phyloP scores from a whole-genome alignment of 805 yeast genomes.

The Barnettozyma sucrosica region DNA sequence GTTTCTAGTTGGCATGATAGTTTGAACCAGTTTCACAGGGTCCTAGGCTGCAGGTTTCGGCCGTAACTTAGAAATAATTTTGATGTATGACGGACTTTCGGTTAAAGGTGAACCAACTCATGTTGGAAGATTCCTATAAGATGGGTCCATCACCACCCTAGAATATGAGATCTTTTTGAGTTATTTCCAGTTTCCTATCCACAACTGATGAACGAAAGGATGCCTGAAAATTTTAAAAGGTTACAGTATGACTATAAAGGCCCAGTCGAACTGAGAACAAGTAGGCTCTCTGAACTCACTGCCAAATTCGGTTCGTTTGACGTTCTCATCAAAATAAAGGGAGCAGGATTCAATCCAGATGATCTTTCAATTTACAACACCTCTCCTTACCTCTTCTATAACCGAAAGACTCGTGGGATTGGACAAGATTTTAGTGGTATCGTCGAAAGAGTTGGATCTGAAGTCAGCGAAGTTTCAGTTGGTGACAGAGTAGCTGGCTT shows the following conservation, averaged over 20 bases:
- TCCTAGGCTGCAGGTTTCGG: no score
- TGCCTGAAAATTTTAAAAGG: constrained; percentile 5
- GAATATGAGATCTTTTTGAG: no score
- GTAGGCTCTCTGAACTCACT: constrained; percentile 20
- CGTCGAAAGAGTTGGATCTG: constrained; percentile 44
- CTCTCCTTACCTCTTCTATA: constrained; percentile 26
- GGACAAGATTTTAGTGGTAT: constrained; percentile 55
- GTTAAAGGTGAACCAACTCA: no score
- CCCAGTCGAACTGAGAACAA: constrained; percentile 7
- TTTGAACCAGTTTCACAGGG: no score
- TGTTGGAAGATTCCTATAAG: no score
- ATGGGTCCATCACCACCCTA: no score
- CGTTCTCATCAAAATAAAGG: constrained; percentile 40
- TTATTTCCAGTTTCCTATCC: no score
- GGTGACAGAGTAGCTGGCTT: constrained; percentile 55
- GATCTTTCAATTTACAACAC: constrained; percentile 42
- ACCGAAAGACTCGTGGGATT: constrained; percentile 26
- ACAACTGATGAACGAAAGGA: neutral
- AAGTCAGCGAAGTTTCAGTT: constrained; percentile 31
- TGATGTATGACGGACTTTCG: no score
- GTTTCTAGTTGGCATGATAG: no score
- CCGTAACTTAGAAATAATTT: no score
- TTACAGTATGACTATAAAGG: constrained; percentile 16
- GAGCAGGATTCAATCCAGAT: constrained; percentile 53
- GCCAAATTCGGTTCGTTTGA: constrained; percentile 33